phyloP scores from a whole-genome alignment of 164 flowering plant species.

The Nymphaea colorata region DNA sequence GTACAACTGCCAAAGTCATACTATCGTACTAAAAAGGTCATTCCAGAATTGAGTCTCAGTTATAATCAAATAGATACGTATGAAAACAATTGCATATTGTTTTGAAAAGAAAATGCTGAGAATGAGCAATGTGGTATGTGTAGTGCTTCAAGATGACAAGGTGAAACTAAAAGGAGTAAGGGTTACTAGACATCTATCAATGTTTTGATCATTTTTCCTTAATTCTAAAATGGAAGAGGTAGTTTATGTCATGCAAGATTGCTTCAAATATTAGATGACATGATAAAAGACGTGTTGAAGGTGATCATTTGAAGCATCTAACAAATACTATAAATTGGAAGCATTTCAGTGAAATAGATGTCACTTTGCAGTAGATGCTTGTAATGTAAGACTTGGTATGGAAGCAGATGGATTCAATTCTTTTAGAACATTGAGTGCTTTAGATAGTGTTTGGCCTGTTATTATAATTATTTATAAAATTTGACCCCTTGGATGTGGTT shows the following conservation, averaged over 20 bases:
- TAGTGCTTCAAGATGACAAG: neutral
- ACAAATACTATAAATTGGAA: conserved; percentile 2
- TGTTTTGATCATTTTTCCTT: neutral
- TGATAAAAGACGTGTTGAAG: neutral
- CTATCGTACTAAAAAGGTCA: neutral
- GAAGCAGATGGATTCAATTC: too few relatives aligned
- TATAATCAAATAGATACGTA: neutral
- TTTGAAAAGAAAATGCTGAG: neutral
- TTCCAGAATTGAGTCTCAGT: neutral
- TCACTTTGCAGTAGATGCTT: too few relatives aligned
- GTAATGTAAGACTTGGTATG: too few relatives aligned
- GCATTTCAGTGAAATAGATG: too few relatives aligned
- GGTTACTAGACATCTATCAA: neutral
- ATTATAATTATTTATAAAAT: too few relatives aligned
- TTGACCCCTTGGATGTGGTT: too few relatives aligned
- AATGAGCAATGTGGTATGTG: neutral
- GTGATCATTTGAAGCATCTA: conserved; percentile 3
- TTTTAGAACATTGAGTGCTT: too few relatives aligned
- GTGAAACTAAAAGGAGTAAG: neutral
- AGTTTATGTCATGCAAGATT: neutral
- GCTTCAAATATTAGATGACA: conserved; percentile 2
- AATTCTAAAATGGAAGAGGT: neutral
- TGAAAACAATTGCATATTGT: conserved; percentile 1
- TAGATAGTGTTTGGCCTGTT: too few relatives aligned
- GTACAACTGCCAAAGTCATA: neutral